Percentiles rank a stretch among this genome's conserved stretches.
Conservation (phyloP, 345 rosid genomes). For the Sonneratia caseolaris region DNA sequence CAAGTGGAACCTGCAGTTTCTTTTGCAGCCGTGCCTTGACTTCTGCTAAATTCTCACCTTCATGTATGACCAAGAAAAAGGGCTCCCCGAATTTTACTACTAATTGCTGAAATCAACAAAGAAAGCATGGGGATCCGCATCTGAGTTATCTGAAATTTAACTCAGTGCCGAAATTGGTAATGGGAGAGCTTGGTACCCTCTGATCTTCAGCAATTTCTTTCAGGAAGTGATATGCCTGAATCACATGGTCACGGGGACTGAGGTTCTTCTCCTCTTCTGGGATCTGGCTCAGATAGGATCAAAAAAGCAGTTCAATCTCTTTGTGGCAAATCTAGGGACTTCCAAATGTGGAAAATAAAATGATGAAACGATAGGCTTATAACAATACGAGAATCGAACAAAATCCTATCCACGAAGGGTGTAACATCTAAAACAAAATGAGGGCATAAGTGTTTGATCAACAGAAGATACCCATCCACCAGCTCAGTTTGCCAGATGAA, state of each 20-base stretch:
- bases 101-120: slow-evolving; percentile 33
- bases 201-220: slow-evolving; percentile 76
- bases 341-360: neutral
- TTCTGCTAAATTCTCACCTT: slow-evolving; percentile 78
- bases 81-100: slow-evolving; percentile 95
- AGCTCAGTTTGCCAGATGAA: neutral
- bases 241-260: slow-evolving; percentile 67
- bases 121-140: neutral
- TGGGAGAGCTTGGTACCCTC: slow-evolving; percentile 25
- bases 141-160: neutral
- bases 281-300: slow-evolving; percentile 24
- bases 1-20: slow-evolving; percentile 76
- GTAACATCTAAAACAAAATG: too few species aligned
- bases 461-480: neutral
- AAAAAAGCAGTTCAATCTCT: neutral
- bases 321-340: neutral
- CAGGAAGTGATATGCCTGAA: slow-evolving; percentile 81
- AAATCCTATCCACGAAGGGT: too few species aligned
- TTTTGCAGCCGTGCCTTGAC: slow-evolving; percentile 67
- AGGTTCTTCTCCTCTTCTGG: slow-evolving; percentile 93
- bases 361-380: neutral
- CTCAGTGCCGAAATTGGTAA: too few species aligned
- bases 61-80: slow-evolving; percentile 82
- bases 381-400: neutral
- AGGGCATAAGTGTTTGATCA: neutral